These are phyloP conservation scores for Dactylellina haptotyla DNA, from an alignment of 2,329 filamentous ascomycete species.

Conservation along the genomic window DNA sequence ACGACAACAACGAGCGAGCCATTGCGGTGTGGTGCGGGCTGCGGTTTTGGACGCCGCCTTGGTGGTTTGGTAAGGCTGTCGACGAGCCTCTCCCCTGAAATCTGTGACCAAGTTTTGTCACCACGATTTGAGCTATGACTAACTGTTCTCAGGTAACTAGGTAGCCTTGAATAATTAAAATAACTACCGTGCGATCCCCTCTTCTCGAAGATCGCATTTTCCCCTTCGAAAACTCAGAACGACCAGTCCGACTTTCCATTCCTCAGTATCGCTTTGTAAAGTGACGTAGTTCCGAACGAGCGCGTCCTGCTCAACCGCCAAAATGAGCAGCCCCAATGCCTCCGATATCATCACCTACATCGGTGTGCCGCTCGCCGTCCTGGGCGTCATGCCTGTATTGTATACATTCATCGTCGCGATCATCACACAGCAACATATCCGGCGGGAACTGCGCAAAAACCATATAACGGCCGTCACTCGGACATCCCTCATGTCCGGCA, in stretches of 20 bases:
- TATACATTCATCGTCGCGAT: constrained; percentile 73
- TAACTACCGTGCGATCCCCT: too few relatives aligned
- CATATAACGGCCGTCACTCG: constrained; percentile 71
- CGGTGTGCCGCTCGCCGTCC: constrained; percentile 69
- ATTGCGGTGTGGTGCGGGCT: not conserved
- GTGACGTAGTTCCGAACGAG: too few relatives aligned
- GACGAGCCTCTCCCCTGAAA: constrained; percentile 47
- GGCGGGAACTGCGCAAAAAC: constrained; percentile 68
- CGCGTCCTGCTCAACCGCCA: not conserved
- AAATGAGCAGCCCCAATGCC: constrained; percentile 58
- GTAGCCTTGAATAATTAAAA: too few relatives aligned
- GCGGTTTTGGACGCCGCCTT: constrained; percentile 44
- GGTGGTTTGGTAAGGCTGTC: constrained; percentile 45
- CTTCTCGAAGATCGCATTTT: too few relatives aligned
- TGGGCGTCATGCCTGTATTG: constrained; percentile 72
- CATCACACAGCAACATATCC: constrained; percentile 70
- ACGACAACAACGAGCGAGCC: not conserved
- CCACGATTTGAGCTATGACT: constrained; percentile 31
- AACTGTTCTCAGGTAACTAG: constrained; percentile 6
- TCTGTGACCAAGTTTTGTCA: not conserved
- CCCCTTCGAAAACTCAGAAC: not conserved
- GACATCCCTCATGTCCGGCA: constrained; percentile 72
- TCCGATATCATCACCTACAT: constrained; percentile 69
- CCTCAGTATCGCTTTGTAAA: too few relatives aligned
- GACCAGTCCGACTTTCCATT: too few relatives aligned